Conservation (phyloP, 2,329 filamentous ascomycete species). For the Beauveria sp. region DNA sequence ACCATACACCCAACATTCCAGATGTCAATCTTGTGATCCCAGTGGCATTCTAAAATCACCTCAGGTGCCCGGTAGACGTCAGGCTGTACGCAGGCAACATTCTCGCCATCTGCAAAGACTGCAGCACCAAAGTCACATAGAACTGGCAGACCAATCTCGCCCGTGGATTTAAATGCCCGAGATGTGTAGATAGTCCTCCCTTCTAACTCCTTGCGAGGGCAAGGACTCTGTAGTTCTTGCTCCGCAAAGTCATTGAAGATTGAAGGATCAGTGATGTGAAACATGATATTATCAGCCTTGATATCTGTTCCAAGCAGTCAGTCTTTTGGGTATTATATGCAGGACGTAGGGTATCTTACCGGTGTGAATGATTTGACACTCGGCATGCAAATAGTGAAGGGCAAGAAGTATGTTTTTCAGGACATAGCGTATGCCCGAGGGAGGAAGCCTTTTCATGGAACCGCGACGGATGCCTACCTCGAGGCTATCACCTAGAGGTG, state of each 20-base stretch:
- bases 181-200: not conserved
- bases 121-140: not conserved
- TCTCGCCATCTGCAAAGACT: not conserved
- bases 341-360: conserved; percentile 17
- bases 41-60: not conserved
- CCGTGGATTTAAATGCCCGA: not conserved
- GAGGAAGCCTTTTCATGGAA: not conserved
- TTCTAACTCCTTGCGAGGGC: not conserved
- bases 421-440: conserved; percentile 8
- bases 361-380: conserved; percentile 35
- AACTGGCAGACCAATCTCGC: not conserved
- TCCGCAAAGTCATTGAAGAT: not conserved
- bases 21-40: not conserved
- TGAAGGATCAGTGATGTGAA: not conserved
- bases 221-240: not conserved
- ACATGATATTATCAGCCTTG: not conserved
- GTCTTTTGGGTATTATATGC: not conserved
- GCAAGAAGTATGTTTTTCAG: conserved; percentile 27
- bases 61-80: not conserved
- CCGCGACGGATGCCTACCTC: not conserved
- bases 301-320: not conserved
- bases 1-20: conserved; percentile 1
- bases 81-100: not conserved
- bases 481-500: not conserved
- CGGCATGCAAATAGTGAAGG: conserved; percentile 32